Conservation (phyloP, 2,329 filamentous ascomycete species). For the Stemphylium lycopersici region DNA sequence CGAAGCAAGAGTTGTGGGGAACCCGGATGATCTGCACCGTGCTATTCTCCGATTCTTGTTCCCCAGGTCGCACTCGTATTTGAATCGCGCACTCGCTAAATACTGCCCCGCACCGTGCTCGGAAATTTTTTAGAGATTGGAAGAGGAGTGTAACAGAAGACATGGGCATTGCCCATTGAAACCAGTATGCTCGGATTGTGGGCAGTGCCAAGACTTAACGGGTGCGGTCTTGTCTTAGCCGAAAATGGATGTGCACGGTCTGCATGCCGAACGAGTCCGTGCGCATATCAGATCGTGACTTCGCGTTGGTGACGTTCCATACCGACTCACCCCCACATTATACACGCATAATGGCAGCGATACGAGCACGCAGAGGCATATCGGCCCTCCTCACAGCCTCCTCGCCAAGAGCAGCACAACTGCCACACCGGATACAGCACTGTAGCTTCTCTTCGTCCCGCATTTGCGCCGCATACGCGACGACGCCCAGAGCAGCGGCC, state of each 20-base stretch:
- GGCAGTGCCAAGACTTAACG: too few relatives aligned
- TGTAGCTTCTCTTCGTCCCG: slow-evolving; percentile 33
- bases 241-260: not conserved
- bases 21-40: too few relatives aligned
- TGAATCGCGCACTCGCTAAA: too few relatives aligned
- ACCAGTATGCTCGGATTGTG: too few relatives aligned
- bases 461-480: slow-evolving; percentile 32
- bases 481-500: slow-evolving; percentile 25
- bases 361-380: slow-evolving; percentile 27
- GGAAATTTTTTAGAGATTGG: too few relatives aligned
- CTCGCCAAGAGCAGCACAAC: slow-evolving; percentile 21
- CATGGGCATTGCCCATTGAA: too few relatives aligned
- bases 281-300: slow-evolving; percentile 19
- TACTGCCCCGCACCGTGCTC: too few relatives aligned
- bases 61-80: too few relatives aligned
- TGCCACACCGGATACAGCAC: slow-evolving; percentile 20
- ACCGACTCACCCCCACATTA: not conserved
- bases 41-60: too few relatives aligned
- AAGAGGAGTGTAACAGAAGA: too few relatives aligned
- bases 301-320: slow-evolving; percentile 15
- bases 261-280: not conserved
- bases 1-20: too few relatives aligned
- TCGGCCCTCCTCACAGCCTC: slow-evolving; percentile 24
- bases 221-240: too few relatives aligned
- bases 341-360: slow-evolving; percentile 26